phyloP scores from a whole-genome alignment of 2,329 filamentous ascomycete genomes.

The Microcera coccophila region DNA sequence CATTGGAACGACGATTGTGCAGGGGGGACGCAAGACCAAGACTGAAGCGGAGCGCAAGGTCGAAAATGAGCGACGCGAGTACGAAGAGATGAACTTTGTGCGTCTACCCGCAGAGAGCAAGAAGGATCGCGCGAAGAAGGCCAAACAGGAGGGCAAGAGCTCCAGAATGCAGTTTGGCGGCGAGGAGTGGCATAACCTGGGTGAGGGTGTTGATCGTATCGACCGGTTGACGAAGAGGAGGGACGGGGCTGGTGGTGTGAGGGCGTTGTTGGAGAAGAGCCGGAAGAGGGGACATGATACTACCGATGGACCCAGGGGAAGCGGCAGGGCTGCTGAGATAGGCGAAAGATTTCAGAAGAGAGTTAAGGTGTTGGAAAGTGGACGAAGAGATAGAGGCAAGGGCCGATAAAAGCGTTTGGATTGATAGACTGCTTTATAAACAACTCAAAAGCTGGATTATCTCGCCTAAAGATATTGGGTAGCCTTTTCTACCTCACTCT shows the following conservation, averaged over 20 bases:
- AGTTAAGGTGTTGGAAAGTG: conserved; percentile 52
- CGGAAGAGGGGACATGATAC: conserved; percentile 72
- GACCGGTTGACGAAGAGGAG: conserved; percentile 74
- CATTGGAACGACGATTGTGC: conserved; percentile 83
- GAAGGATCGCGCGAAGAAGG: conserved; percentile 71
- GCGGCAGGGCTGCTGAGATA: conserved; percentile 51
- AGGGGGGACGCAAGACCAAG: conserved; percentile 75
- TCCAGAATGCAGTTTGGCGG: conserved; percentile 72
- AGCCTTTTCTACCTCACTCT: no score
- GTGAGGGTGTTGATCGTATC: conserved; percentile 82
- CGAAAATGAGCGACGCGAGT: conserved; percentile 75
- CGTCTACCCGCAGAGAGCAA: conserved; percentile 83
- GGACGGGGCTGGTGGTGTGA: conserved; percentile 53
- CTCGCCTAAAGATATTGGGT: no score
- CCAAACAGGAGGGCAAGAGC: conserved; percentile 46
- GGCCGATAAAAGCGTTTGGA: conserved; percentile 29
- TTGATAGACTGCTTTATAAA: no score
- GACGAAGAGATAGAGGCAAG: conserved; percentile 44
- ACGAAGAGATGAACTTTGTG: conserved; percentile 90
- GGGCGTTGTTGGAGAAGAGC: conserved; percentile 72
- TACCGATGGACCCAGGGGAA: conserved; percentile 64
- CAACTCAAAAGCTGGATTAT: no score
- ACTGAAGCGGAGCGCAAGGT: conserved; percentile 69
- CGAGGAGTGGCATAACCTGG: conserved; percentile 86
- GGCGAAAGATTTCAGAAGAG: conserved; percentile 73